Evolutionary conservation across 1,139 yeast genomes (phyloP).

Genomic region (Scheffersomyces parashehatae): DNA sequence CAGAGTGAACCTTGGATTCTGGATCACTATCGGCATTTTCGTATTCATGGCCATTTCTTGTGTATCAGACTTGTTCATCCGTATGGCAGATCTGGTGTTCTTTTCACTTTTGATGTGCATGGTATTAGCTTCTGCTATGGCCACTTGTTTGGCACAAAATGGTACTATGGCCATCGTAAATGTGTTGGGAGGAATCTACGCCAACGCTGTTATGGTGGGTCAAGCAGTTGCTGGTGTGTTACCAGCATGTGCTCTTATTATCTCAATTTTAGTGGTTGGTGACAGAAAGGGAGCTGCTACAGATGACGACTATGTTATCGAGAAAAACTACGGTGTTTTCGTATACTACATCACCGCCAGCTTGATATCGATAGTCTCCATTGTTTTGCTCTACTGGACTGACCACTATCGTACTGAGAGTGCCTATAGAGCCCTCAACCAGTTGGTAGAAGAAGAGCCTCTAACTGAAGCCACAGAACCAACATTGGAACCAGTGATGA

Average conservation of each 20-base stretch:
- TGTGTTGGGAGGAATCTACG: slow-evolving; percentile 72
- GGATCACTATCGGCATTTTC: slow-evolving; percentile 57
- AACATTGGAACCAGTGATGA: not conserved
- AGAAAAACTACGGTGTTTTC: slow-evolving; percentile 53
- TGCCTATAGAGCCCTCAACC: slow-evolving; percentile 13
- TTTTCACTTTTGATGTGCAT: slow-evolving; percentile 54
- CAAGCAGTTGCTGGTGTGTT: slow-evolving; percentile 92
- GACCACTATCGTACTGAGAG: slow-evolving; percentile 24
- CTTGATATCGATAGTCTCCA: slow-evolving; percentile 55
- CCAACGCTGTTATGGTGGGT: slow-evolving; percentile 91
- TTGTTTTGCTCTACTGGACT: slow-evolving; percentile 33
- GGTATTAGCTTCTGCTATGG: slow-evolving; percentile 60
- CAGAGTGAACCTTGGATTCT: slow-evolving; percentile 62
- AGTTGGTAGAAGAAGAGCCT: slow-evolving; percentile 3
- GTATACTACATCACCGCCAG: slow-evolving; percentile 73
- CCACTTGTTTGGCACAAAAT: slow-evolving; percentile 78
- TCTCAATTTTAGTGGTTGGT: slow-evolving; percentile 54
- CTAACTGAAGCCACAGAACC: not conserved
- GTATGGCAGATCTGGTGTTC: slow-evolving; percentile 40
- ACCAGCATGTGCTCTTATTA: slow-evolving; percentile 75
- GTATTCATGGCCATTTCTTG: slow-evolving; percentile 51
- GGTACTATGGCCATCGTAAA: slow-evolving; percentile 89
- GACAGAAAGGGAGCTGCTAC: slow-evolving; percentile 12
- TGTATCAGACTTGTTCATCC: slow-evolving; percentile 39
- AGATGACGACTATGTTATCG: slow-evolving; percentile 22